Evolutionary conservation across 1,284 basidiomycete species (phyloP).

Genomic region (Sphaerobolus stellatus): DNA sequence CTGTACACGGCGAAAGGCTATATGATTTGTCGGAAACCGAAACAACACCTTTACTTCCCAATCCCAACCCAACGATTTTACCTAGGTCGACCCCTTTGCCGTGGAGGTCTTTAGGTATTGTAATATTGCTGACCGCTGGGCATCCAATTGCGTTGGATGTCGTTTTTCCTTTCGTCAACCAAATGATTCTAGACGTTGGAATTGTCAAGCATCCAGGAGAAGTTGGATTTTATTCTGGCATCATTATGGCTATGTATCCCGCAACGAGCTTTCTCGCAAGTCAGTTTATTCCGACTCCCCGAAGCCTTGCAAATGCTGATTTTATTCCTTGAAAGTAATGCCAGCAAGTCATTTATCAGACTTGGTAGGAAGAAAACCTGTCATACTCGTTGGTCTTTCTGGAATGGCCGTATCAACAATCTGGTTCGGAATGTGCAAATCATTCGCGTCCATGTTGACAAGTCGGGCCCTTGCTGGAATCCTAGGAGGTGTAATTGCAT

Average conservation of each 20-base stretch:
- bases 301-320: constrained; percentile 21
- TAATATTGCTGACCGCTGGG: constrained; percentile 13
- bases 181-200: constrained; percentile 25
- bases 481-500: constrained; percentile 2
- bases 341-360: constrained; percentile 6
- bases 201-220: constrained; percentile 21
- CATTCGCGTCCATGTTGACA: constrained; percentile 9
- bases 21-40: too few species aligned
- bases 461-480: constrained; percentile 8
- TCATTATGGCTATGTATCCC: constrained; percentile 21
- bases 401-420: constrained; percentile 6
- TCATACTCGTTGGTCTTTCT: constrained; percentile 7
- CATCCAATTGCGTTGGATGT: constrained; percentile 20
- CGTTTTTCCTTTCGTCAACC: constrained; percentile 23
- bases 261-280: constrained; percentile 19
- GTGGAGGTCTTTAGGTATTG: constrained; percentile 14
- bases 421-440: constrained; percentile 12
- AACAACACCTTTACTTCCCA: too few species aligned
- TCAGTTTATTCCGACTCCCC: constrained; percentile 20
- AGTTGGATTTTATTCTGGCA: constrained; percentile 24
- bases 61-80: too few species aligned
- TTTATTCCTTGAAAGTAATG: constrained; percentile 19
- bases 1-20: too few species aligned
- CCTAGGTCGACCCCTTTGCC: constrained; percentile 12
- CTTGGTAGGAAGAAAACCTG: constrained; percentile 13